Conservation (phyloP, 2,329 filamentous ascomycete species). For the Truncatella angustata region DNA sequence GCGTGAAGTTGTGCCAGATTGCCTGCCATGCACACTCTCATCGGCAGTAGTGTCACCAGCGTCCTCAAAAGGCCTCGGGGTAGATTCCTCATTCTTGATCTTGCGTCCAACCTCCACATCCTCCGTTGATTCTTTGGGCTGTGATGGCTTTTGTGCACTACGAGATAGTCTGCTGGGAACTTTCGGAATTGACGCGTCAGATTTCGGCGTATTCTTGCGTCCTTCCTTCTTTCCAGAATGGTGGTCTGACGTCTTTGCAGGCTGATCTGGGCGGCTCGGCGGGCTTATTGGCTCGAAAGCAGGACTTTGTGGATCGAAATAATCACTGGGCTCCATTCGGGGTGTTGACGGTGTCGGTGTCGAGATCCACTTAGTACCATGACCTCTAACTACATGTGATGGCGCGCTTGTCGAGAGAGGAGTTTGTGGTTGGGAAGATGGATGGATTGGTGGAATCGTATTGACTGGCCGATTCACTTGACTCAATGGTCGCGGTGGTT, state of each 20-base stretch:
- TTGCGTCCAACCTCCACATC: slow-evolving; percentile 40
- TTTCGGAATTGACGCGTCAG: slow-evolving; percentile 19
- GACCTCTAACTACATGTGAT: slow-evolving; percentile 30
- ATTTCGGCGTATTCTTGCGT: slow-evolving; percentile 27
- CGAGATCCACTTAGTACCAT: slow-evolving; percentile 59
- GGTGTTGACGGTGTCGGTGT: slow-evolving; percentile 60
- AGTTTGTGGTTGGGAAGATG: slow-evolving; percentile 20
- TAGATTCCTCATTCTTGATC: slow-evolving; percentile 60
- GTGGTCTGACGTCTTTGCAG: slow-evolving; percentile 32
- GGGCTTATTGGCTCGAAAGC: slow-evolving; percentile 60
- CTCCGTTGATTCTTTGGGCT: slow-evolving; percentile 45
- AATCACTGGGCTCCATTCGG: slow-evolving; percentile 26
- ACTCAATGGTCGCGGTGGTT: slow-evolving; percentile 20
- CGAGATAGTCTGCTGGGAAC: slow-evolving; percentile 34
- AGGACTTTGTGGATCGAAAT: slow-evolving; percentile 48
- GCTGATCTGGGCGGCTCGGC: slow-evolving; percentile 36
- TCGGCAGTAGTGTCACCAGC: slow-evolving; percentile 55
- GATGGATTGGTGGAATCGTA: slow-evolving; percentile 16
- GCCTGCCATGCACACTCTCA: slow-evolving; percentile 43
- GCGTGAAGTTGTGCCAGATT: slow-evolving; percentile 28
- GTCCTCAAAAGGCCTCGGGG: slow-evolving; percentile 54
- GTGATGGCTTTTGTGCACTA: slow-evolving; percentile 36
- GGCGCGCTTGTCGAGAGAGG: slow-evolving; percentile 18
- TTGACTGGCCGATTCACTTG: slow-evolving; percentile 20
- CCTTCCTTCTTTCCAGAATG: slow-evolving; percentile 32